Conservation (phyloP, 192 early-diverging fungal species). For the Rhizoclosmatium sp. region DNA sequence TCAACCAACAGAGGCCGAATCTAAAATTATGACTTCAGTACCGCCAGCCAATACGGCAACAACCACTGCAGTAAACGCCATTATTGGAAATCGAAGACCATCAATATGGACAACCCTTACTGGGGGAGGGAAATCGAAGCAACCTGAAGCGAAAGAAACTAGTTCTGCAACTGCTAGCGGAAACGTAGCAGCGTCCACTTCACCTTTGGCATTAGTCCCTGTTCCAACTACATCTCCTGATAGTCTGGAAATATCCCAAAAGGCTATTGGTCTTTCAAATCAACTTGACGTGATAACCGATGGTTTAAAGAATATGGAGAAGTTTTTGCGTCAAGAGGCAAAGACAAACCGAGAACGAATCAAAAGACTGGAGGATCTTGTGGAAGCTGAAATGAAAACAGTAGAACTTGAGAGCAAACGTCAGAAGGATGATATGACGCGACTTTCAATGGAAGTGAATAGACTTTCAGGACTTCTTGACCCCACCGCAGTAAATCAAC, state of each 20-base stretch:
- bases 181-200: background rate
- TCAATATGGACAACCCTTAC: constrained; percentile 21
- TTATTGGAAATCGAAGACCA: constrained; percentile 7
- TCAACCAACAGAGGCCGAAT: too few relatives aligned
- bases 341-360: constrained; percentile 31
- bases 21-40: background rate
- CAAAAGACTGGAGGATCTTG: constrained; percentile 26
- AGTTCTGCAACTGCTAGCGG: background rate
- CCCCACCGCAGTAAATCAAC: background rate
- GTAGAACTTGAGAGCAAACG: background rate
- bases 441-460: background rate
- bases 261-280: background rate
- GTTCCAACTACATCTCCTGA: background rate
- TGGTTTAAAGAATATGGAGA: constrained; percentile 10
- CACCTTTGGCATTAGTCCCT: background rate
- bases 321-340: constrained; percentile 27
- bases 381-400: constrained; percentile 19
- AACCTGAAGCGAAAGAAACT: background rate
- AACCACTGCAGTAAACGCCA: background rate
- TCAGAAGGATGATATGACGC: constrained; percentile 15
- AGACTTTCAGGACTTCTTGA: background rate
- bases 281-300: constrained; percentile 25
- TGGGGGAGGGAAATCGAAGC: background rate
- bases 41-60: background rate
- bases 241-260: too few relatives aligned